A percentile compares a stretch with the other conserved stretches of the same genome.
Conservation (phyloP, 2,329 filamentous ascomycete genomes). For the Aspergillus tanneri region DNA sequence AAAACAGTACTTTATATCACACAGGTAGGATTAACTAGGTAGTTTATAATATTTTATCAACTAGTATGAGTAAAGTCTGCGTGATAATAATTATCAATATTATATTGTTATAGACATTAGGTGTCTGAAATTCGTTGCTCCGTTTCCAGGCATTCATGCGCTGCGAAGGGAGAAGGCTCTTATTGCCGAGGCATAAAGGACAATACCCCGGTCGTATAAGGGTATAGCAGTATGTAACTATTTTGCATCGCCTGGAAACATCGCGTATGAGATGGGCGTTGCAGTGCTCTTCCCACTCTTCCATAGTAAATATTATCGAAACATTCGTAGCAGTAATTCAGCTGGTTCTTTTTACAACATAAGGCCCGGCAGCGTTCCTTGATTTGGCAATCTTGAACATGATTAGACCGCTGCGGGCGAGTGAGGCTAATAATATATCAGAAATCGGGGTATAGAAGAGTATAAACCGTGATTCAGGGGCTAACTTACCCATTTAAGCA, state of each 20-base stretch:
- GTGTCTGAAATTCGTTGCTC: conserved; percentile 8
- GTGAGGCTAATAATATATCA: too few species aligned
- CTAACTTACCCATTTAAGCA: background rate
- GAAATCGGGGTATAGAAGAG: too few species aligned
- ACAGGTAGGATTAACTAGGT: too few species aligned
- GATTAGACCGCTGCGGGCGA: too few species aligned
- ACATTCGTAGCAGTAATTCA: background rate
- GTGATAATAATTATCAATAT: too few species aligned
- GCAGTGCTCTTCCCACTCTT: background rate
- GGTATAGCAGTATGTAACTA: conserved; percentile 2
- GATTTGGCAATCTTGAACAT: background rate
- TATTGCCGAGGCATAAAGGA: background rate
- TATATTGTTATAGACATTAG: too few species aligned
- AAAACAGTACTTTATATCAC: too few species aligned
- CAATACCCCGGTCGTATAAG: background rate
- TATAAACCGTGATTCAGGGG: background rate
- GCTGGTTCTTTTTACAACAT: background rate
- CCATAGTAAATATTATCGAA: background rate
- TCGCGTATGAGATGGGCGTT: background rate
- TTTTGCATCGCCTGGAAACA: background rate
- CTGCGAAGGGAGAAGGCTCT: too few species aligned
- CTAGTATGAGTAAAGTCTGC: too few species aligned
- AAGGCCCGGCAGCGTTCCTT: background rate
- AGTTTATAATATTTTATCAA: too few species aligned
- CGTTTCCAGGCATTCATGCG: conserved; percentile 7